Conservation (phyloP, 768 basidiomycete species). For the Asterophora lycoperdoides region DNA sequence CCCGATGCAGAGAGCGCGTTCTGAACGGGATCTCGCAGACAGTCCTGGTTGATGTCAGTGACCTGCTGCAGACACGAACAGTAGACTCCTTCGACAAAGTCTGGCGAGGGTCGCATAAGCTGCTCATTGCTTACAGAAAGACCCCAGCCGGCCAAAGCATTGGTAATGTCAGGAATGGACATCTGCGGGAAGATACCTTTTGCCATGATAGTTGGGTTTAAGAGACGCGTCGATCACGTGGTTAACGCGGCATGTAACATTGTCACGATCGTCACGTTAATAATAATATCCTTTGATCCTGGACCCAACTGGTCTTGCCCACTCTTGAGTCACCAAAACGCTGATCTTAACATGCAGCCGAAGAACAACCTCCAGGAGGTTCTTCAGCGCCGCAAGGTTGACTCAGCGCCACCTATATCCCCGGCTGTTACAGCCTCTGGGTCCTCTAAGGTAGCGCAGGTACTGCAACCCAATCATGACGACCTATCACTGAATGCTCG, state of each 20-base stretch:
- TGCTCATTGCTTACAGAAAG: slow-evolving; percentile 64
- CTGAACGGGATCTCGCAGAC: slow-evolving; percentile 56
- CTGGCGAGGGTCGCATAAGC: slow-evolving; percentile 59
- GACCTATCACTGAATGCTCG: neutral
- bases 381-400: slow-evolving; percentile 21
- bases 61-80: slow-evolving; percentile 69
- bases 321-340: no score
- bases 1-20: slow-evolving; percentile 48
- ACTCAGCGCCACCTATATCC: slow-evolving; percentile 1
- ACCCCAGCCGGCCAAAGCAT: slow-evolving; percentile 64
- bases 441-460: slow-evolving; percentile 18
- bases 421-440: slow-evolving; percentile 5
- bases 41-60: slow-evolving; percentile 55
- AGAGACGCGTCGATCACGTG: slow-evolving; percentile 26
- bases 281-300: no score
- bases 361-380: slow-evolving; percentile 41
- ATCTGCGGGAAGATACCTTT: slow-evolving; percentile 63
- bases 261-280: slow-evolving; percentile 3
- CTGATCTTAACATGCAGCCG: slow-evolving; percentile 19
- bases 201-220: slow-evolving; percentile 30
- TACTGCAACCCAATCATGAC: neutral
- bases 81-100: slow-evolving; percentile 71
- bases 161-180: slow-evolving; percentile 58
- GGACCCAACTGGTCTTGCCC: no score
- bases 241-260: slow-evolving; percentile 10